Evolutionary conservation across 768 basidiomycete species (phyloP).

Genomic region (Leccinum ochraceum): DNA sequence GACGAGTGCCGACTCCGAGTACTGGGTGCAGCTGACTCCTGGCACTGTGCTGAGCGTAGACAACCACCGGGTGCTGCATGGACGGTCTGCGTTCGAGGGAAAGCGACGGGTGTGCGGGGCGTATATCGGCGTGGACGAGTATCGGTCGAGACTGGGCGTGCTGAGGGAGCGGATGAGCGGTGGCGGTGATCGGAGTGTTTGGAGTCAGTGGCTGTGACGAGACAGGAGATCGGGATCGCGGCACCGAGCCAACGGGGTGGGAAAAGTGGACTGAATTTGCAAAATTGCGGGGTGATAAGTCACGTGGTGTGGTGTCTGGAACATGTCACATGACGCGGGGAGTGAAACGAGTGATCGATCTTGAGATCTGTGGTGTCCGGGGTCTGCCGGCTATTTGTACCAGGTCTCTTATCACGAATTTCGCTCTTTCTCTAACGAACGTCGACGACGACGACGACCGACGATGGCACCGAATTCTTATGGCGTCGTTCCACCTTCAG

Average conservation of each 20-base stretch:
- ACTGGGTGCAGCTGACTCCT: conserved; percentile 86
- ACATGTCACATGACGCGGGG: conserved; percentile 20
- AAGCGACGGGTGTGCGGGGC: conserved; percentile 94
- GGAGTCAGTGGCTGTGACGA: conserved; percentile 55
- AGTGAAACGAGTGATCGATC: conserved; percentile 17
- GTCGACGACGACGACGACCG: conserved; percentile 1
- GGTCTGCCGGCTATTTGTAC: conserved; percentile 27
- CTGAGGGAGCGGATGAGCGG: conserved; percentile 54
- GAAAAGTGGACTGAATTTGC: conserved; percentile 21
- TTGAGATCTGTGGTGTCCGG: conserved; percentile 20
- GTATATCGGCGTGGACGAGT: conserved; percentile 92
- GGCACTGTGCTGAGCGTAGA: conserved; percentile 92
- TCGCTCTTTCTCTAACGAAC: neutral
- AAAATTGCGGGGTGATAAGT: conserved; percentile 22
- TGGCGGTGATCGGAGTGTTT: conserved; percentile 50
- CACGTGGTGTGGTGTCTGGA: conserved; percentile 21
- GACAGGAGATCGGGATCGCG: conserved; percentile 7
- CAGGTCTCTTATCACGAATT: conserved; percentile 20
- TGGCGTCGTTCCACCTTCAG: conserved; percentile 23
- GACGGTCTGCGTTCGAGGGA: conserved; percentile 88
- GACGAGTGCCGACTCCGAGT: conserved; percentile 81
- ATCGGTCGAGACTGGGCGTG: conserved; percentile 72
- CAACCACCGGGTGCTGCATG: conserved; percentile 93
- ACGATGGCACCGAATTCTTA: conserved; percentile 19
- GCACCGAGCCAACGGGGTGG: conserved; percentile 22